Conservation (phyloP, 2,329 filamentous ascomycete species). For the Mycocentrospora acerina region DNA sequence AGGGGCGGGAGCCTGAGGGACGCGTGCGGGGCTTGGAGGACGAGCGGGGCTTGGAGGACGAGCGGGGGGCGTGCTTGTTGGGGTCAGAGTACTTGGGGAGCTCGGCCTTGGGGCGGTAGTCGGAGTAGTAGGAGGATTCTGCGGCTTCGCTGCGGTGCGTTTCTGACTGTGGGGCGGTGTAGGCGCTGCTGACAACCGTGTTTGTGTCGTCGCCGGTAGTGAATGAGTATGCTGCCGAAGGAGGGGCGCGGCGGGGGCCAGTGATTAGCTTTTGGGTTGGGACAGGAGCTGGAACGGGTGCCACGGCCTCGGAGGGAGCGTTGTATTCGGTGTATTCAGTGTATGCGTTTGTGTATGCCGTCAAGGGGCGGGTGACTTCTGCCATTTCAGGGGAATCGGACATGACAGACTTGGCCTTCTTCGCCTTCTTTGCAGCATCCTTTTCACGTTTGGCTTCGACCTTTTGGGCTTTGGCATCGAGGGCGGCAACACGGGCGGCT, state of each 20-base stretch:
- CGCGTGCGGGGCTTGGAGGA: slow-evolving; percentile 16
- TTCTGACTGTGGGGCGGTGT: slow-evolving; percentile 41
- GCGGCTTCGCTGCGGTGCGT: slow-evolving; percentile 16
- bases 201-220: slow-evolving; percentile 50
- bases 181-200: slow-evolving; percentile 45
- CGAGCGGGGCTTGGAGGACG: neutral
- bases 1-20: slow-evolving; percentile 16
- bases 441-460: slow-evolving; percentile 39
- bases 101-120: slow-evolving; percentile 44
- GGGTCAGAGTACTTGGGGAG: slow-evolving; percentile 25
- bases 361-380: slow-evolving; percentile 27
- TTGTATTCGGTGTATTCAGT: slow-evolving; percentile 26
- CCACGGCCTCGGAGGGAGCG: slow-evolving; percentile 25
- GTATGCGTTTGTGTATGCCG: slow-evolving; percentile 24
- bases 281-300: slow-evolving; percentile 13
- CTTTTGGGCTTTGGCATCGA: slow-evolving; percentile 46
- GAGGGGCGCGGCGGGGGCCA: slow-evolving; percentile 35
- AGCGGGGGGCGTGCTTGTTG: slow-evolving; percentile 6
- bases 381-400: slow-evolving; percentile 34
- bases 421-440: slow-evolving; percentile 47
- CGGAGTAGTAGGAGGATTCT: slow-evolving; percentile 45
- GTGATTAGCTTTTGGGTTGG: slow-evolving; percentile 17
- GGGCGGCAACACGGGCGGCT: slow-evolving; percentile 32
- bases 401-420: slow-evolving; percentile 36
- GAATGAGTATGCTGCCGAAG: slow-evolving; percentile 51